These are phyloP conservation scores for Beauveria pseudobassiana DNA, from an alignment of 2,329 filamentous ascomycete species.

Conservation along the genomic window DNA sequence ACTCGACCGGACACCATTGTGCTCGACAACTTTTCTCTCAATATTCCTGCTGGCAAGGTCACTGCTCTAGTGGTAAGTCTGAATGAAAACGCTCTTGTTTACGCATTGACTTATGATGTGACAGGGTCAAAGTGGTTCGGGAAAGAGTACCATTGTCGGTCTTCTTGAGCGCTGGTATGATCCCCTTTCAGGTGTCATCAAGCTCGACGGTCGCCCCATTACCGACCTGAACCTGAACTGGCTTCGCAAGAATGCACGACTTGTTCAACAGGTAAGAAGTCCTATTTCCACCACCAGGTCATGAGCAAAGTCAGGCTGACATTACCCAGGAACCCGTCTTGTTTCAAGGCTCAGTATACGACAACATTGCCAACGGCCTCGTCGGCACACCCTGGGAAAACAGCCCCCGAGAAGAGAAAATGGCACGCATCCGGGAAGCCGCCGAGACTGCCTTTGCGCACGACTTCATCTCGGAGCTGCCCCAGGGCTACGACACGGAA, in stretches of 20 bases:
- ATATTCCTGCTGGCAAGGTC: constrained; percentile 37
- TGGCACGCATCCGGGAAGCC: constrained; percentile 36
- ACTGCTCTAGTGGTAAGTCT: constrained; percentile 37
- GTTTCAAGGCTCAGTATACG: constrained; percentile 41
- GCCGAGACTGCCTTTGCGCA: constrained; percentile 42
- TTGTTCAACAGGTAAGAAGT: constrained; percentile 26
- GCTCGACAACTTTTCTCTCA: constrained; percentile 33
- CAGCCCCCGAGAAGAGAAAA: constrained; percentile 32
- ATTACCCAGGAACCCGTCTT: constrained; percentile 32
- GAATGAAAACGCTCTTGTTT: too few species aligned
- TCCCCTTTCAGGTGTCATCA: constrained; percentile 25
- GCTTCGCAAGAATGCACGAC: constrained; percentile 30
- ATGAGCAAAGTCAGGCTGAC: neutral
- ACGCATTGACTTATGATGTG: neutral
- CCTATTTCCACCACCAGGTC: neutral
- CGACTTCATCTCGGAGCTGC: constrained; percentile 41
- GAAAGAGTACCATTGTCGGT: constrained; percentile 33
- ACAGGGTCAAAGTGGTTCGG: constrained; percentile 30
- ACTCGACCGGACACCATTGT: constrained; percentile 34
- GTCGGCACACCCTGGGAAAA: constrained; percentile 32
- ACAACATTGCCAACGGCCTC: constrained; percentile 47
- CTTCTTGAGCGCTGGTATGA: constrained; percentile 34
- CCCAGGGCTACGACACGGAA: constrained; percentile 42
- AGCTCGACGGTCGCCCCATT: constrained; percentile 28
- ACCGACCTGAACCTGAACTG: constrained; percentile 30